These are phyloP conservation scores for Globisporangium cederbergense DNA, from an alignment of 352 stramenopile genomes.

Conservation along the genomic window DNA sequence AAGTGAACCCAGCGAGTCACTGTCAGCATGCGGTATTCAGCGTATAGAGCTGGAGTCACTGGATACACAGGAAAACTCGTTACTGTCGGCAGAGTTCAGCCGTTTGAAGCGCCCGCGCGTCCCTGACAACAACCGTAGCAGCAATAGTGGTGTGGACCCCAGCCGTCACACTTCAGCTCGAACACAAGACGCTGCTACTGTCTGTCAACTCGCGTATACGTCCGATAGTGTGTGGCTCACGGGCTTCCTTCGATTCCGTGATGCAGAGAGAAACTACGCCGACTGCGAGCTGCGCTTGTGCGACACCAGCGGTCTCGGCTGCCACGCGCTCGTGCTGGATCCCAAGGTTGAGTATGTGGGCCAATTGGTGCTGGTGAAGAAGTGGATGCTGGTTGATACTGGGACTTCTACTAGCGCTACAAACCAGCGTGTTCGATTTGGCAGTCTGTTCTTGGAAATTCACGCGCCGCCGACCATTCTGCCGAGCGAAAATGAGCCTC, in stretches of 20 bases:
- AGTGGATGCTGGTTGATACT: slow-evolving; percentile 45
- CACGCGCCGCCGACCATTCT: slow-evolving; percentile 20
- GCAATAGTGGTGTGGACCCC: slow-evolving; percentile 1
- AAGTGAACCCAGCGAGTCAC: not conserved
- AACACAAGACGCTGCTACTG: slow-evolving; percentile 3
- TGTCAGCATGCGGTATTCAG: not conserved
- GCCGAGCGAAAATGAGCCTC: slow-evolving; percentile 1
- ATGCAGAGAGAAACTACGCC: slow-evolving; percentile 7
- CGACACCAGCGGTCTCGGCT: slow-evolving; percentile 21
- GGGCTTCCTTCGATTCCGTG: slow-evolving; percentile 39
- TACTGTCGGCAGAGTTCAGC: not conserved
- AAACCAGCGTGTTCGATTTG: slow-evolving; percentile 13
- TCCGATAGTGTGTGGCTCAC: slow-evolving; percentile 42
- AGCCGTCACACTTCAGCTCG: not conserved
- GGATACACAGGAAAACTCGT: not conserved
- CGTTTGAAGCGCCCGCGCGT: not conserved
- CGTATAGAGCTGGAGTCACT: slow-evolving; percentile 1
- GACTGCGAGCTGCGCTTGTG: slow-evolving; percentile 29
- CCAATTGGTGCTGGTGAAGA: slow-evolving; percentile 55
- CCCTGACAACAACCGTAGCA: not conserved
- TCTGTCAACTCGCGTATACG: slow-evolving; percentile 21
- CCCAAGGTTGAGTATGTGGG: slow-evolving; percentile 33
- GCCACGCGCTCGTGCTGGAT: slow-evolving; percentile 34
- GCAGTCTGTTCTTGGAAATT: slow-evolving; percentile 38
- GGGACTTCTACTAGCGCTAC: not conserved